phyloP scores from a whole-genome alignment of 2,329 filamentous ascomycete genomes.

The Sphaerulina vaccinii region DNA sequence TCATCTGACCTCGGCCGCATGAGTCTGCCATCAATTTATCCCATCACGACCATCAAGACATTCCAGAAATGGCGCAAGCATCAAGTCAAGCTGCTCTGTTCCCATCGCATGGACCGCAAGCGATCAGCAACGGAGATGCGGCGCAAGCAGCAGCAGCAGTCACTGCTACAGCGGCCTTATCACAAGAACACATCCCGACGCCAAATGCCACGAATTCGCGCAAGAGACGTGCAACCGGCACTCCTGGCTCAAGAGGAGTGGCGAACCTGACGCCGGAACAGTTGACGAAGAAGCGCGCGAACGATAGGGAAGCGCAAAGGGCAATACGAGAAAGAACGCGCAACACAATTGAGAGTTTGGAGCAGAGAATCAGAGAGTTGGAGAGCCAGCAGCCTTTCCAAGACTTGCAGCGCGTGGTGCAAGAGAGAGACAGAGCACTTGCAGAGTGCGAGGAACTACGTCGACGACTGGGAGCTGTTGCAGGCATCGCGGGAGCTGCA shows the following conservation, averaged over 20 bases:
- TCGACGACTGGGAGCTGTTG: conserved; percentile 53
- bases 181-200: conserved; percentile 21
- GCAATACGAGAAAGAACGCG: conserved; percentile 81
- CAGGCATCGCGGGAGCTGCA: conserved; percentile 29
- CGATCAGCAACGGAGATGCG: conserved; percentile 36
- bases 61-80: conserved; percentile 6
- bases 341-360: conserved; percentile 72
- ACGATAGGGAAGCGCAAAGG: conserved; percentile 84
- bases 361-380: conserved; percentile 70
- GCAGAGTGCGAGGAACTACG: conserved; percentile 78
- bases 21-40: not conserved
- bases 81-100: not conserved
- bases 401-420: conserved; percentile 73
- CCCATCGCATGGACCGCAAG: conserved; percentile 1
- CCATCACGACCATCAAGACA: not conserved
- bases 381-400: conserved; percentile 79
- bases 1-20: conserved; percentile 6
- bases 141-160: conserved; percentile 47
- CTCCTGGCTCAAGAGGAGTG: conserved; percentile 62
- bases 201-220: conserved; percentile 28
- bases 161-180: conserved; percentile 35
- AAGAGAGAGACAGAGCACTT: conserved; percentile 67
- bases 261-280: conserved; percentile 86
- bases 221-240: conserved; percentile 39
- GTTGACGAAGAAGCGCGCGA: conserved; percentile 83